Evolutionary conservation across 2,329 filamentous ascomycete genomes (phyloP).

Genomic region (Xylariaceae sp.): DNA sequence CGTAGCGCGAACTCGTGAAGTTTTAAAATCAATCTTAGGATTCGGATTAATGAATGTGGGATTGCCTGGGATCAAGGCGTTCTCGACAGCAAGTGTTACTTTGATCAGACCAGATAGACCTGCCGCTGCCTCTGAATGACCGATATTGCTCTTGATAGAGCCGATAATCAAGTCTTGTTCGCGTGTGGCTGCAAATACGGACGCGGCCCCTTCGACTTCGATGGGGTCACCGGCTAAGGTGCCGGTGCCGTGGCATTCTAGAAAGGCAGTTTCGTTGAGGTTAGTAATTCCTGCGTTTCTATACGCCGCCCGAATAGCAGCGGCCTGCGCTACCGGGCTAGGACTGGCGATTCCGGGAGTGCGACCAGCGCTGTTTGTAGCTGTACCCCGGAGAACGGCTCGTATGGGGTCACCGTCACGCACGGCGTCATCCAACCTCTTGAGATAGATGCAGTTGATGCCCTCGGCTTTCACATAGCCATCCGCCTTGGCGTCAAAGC

Average conservation of each 20-base stretch:
- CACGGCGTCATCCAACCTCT: conserved; percentile 15
- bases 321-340: conserved; percentile 8
- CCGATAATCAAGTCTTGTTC: not conserved
- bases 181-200: not conserved
- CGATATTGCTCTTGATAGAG: conserved; percentile 15
- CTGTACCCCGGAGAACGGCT: conserved; percentile 9
- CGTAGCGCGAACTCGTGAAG: not conserved
- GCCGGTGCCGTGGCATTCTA: conserved; percentile 15
- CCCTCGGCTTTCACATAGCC: conserved; percentile 19
- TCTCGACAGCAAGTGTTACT: conserved; percentile 4
- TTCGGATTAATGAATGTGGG: conserved; percentile 13
- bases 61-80: conserved; percentile 6
- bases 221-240: conserved; percentile 9
- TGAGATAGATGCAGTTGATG: conserved; percentile 8
- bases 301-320: conserved; percentile 9
- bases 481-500: conserved; percentile 21
- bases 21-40: conserved; percentile 12
- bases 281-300: not conserved
- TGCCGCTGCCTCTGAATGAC: conserved; percentile 14
- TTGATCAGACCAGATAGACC: conserved; percentile 18
- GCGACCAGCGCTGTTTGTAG: conserved; percentile 9
- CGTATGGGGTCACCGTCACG: conserved; percentile 12
- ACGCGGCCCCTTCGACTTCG: not conserved
- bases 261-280: too few species aligned
- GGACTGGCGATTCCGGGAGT: conserved; percentile 12